These are phyloP conservation scores for Trichoderma arundinaceum DNA, from an alignment of 2,329 filamentous ascomycete genomes.

Conservation along the genomic window DNA sequence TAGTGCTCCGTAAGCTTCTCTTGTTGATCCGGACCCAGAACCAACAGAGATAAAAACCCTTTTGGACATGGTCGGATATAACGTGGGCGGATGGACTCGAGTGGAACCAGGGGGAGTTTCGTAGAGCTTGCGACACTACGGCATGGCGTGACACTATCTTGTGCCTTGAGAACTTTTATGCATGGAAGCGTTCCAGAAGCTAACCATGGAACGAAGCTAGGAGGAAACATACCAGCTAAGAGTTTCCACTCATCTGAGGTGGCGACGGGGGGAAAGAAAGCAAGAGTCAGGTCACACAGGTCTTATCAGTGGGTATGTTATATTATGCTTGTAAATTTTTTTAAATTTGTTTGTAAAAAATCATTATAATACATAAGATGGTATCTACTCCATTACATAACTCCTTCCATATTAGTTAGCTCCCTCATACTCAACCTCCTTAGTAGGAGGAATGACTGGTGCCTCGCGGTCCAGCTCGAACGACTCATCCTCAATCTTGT, in stretches of 20 bases:
- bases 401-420: constrained; percentile 1
- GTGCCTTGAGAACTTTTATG: constrained; percentile 9
- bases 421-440: constrained; percentile 26
- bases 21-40: too few species aligned
- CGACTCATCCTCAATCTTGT: constrained; percentile 47
- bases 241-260: constrained; percentile 3
- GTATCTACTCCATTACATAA: constrained; percentile 16
- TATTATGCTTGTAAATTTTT: neutral
- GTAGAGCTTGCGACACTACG: neutral
- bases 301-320: constrained; percentile 8
- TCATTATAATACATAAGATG: constrained; percentile 18
- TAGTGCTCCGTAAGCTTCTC: too few species aligned
- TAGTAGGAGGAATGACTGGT: constrained; percentile 10
- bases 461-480: constrained; percentile 47
- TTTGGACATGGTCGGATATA: neutral
- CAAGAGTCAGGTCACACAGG: constrained; percentile 21
- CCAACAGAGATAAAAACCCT: neutral
- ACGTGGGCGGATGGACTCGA: neutral
- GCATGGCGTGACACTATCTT: constrained; percentile 11
- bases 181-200: constrained; percentile 29
- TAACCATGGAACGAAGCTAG: constrained; percentile 6
- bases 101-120: neutral
- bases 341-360: neutral
- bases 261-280: neutral
- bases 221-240: neutral